Conservation (phyloP, 2,329 filamentous ascomycete species). For the Apiospora kogelbergensis region DNA sequence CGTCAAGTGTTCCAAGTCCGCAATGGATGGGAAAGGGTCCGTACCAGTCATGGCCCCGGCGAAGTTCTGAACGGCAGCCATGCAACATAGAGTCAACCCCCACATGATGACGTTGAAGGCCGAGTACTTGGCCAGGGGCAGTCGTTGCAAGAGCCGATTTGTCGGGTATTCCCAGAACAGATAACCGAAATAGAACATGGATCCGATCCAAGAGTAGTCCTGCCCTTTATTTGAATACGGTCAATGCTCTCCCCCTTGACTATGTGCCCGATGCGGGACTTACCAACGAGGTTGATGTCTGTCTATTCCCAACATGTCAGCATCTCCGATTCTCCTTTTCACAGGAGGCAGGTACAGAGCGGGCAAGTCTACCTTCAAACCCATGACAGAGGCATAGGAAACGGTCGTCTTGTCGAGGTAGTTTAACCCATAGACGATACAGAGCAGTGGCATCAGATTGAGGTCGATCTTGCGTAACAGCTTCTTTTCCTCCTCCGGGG, state of each 20-base stretch:
- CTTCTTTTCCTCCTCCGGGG: conserved; percentile 38
- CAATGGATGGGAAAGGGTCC: not conserved
- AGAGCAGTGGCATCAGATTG: conserved; percentile 52
- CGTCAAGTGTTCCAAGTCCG: too few relatives aligned
- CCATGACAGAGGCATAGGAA: conserved; percentile 54
- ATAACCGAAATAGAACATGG: conserved; percentile 51
- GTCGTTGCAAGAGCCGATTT: conserved; percentile 60
- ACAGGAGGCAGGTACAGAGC: not conserved
- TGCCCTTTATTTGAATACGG: conserved; percentile 23
- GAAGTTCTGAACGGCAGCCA: conserved; percentile 37
- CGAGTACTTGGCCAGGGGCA: conserved; percentile 67
- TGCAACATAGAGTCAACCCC: conserved; percentile 42
- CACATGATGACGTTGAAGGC: conserved; percentile 64
- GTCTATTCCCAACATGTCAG: conserved; percentile 42
- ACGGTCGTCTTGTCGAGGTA: conserved; percentile 48
- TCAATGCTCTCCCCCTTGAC: not conserved
- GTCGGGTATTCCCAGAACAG: conserved; percentile 66
- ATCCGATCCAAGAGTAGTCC: conserved; percentile 51
- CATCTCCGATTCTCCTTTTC: not conserved
- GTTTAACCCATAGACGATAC: conserved; percentile 57
- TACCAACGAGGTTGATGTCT: conserved; percentile 27
- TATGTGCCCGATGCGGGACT: not conserved
- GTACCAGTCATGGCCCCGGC: conserved; percentile 30
- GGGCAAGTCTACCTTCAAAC: conserved; percentile 37
- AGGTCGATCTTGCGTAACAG: conserved; percentile 46